Conservation (phyloP, 306 rosid species). For the Quercus mongolica region DNA sequence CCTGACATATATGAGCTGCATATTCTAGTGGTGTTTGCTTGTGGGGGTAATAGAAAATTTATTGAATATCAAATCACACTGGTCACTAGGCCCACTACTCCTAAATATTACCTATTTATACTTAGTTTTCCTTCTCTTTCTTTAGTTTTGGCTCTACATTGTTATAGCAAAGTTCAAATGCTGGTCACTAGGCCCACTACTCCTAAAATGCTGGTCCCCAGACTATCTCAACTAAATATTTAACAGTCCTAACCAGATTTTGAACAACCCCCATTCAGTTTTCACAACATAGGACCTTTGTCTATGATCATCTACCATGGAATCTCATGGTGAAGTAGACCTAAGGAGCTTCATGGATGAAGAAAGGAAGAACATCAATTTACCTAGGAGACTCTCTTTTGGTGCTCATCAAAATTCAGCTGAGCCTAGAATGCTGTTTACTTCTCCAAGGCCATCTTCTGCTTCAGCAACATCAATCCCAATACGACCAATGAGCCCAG, state of each 20-base stretch:
- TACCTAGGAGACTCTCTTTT: conserved; percentile 39
- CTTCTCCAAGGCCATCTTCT: conserved; percentile 29
- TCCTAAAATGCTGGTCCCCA: neutral
- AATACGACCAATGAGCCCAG: conserved; percentile 30
- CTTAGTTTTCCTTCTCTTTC: too few species aligned
- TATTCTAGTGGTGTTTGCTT: too few species aligned
- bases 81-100: too few species aligned
- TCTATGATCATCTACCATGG: conserved; percentile 19
- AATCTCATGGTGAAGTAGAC: conserved; percentile 25
- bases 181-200: too few species aligned
- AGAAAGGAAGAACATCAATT: conserved; percentile 34
- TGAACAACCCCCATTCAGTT: neutral
- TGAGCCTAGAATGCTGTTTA: conserved; percentile 18
- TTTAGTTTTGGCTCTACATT: too few species aligned
- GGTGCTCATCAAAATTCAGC: conserved; percentile 21
- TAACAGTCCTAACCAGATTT: neutral
- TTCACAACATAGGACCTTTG: neutral
- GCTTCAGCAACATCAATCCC: conserved; percentile 27
- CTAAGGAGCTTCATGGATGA: conserved; percentile 37
- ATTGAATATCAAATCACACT: too few species aligned
- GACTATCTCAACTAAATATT: conserved; percentile 8
- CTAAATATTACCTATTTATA: too few species aligned
- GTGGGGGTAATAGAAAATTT: too few species aligned
- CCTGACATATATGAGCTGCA: too few species aligned
- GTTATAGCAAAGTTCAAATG: too few species aligned